phyloP scores from a whole-genome alignment of 352 stramenopile species.

The Phytophthora citrophthora region DNA sequence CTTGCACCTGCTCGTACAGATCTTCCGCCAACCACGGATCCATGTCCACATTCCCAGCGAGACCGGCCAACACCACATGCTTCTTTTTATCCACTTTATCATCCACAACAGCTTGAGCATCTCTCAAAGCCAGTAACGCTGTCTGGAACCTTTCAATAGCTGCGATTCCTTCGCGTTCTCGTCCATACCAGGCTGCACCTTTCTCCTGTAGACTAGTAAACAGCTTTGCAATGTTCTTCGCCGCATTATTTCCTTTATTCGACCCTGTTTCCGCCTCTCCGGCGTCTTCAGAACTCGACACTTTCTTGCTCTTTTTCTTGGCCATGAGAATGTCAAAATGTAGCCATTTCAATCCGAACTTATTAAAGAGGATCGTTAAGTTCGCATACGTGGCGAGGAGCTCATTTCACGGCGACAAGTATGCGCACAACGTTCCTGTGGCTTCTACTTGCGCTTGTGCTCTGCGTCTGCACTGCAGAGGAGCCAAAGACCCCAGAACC shows the following conservation, averaged over 20 bases:
- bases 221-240: slow-evolving; percentile 14
- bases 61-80: slow-evolving; percentile 22
- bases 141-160: slow-evolving; percentile 75
- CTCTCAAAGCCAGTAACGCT: slow-evolving; percentile 54
- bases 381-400: slow-evolving; percentile 20
- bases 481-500: slow-evolving; percentile 18
- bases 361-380: slow-evolving; percentile 13
- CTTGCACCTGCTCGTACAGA: slow-evolving; percentile 66
- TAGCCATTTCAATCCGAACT: not conserved
- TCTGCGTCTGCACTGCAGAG: slow-evolving; percentile 3
- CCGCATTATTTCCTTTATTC: not conserved
- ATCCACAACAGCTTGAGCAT: slow-evolving; percentile 15
- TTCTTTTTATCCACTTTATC: slow-evolving; percentile 6
- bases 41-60: slow-evolving; percentile 48
- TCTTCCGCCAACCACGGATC: slow-evolving; percentile 77
- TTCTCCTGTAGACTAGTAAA: slow-evolving; percentile 59
- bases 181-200: slow-evolving; percentile 55
- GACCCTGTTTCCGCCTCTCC: slow-evolving; percentile 7
- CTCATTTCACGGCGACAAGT: slow-evolving; percentile 18
- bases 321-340: slow-evolving; percentile 27
- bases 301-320: slow-evolving; percentile 51
- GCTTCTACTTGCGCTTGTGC: slow-evolving; percentile 28
- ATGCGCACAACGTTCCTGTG: slow-evolving; percentile 28
- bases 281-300: slow-evolving; percentile 1
- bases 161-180: slow-evolving; percentile 70